Percentiles rank a stretch among this genome's conserved stretches.
Conservation (phyloP, 805 yeast species). For the Candida khao-thaluensis region DNA sequence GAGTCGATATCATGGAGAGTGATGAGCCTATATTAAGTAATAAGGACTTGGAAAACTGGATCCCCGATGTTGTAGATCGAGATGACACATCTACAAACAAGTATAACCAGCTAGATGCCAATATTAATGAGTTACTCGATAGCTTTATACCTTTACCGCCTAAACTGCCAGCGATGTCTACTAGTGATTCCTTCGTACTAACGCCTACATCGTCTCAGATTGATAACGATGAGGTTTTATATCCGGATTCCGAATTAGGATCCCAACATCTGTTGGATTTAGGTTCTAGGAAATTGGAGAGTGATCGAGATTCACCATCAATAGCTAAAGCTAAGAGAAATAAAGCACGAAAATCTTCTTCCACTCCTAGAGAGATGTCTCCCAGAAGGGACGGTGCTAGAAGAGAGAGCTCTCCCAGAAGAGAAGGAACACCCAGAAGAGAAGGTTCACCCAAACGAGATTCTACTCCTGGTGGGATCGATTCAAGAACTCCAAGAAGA, state of each 20-base stretch:
- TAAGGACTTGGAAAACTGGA: constrained; percentile 14
- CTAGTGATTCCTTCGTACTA: constrained; percentile 21
- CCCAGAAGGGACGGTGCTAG: constrained; percentile 5
- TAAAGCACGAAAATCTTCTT: constrained; percentile 6
- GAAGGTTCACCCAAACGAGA: constrained; percentile 7
- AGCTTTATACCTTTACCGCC: constrained; percentile 17
- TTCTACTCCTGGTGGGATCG: background rate
- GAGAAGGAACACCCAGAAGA: constrained; percentile 4
- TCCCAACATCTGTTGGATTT: constrained; percentile 30
- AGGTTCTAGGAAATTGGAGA: constrained; percentile 6
- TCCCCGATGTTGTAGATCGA: background rate
- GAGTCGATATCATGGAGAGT: constrained; percentile 1
- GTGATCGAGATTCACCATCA: constrained; percentile 9
- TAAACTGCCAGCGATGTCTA: constrained; percentile 22
- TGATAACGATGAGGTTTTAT: constrained; percentile 31
- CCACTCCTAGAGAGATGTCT: constrained; percentile 2
- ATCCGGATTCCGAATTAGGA: constrained; percentile 36
- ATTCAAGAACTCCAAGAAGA: constrained; percentile 12
- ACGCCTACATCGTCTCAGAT: constrained; percentile 20
- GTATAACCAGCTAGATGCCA: background rate
- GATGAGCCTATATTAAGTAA: constrained; percentile 3
- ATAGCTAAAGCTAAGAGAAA: constrained; percentile 11
- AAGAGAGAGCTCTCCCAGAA: constrained; percentile 3
- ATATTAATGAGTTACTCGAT: constrained; percentile 2
- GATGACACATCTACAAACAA: background rate